Evolutionary conservation across 2,329 filamentous ascomycete species (phyloP).

Genomic region (Apiospora phragmitis): DNA sequence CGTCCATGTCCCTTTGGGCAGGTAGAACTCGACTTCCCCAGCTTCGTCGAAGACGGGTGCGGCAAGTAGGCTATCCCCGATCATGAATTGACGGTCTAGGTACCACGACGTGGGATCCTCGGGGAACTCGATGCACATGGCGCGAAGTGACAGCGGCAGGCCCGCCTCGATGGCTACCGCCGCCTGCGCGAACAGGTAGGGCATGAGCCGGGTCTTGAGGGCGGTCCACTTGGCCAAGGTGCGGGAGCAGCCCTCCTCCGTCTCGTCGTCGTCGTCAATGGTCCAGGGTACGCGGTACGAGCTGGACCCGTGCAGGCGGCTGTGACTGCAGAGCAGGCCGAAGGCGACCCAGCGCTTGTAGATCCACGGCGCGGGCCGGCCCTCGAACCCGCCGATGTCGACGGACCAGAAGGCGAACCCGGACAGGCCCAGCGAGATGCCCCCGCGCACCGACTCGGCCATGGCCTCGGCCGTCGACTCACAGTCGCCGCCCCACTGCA

Average conservation of each 20-base stretch:
- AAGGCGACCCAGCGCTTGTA: constrained; percentile 82
- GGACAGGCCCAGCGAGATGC: constrained; percentile 61
- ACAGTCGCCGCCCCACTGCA: constrained; percentile 75
- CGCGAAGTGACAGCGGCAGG: constrained; percentile 61
- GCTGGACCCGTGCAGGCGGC: constrained; percentile 67
- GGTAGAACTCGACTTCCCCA: constrained; percentile 66
- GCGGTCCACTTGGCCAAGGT: constrained; percentile 48
- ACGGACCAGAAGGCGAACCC: constrained; percentile 70
- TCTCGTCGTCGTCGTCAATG: constrained; percentile 63
- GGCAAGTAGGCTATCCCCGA: constrained; percentile 64
- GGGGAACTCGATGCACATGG: constrained; percentile 70
- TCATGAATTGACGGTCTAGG: constrained; percentile 72
- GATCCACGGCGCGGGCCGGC: constrained; percentile 64
- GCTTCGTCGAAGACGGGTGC: constrained; percentile 69
- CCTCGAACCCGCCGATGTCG: constrained; percentile 74
- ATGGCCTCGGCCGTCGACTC: constrained; percentile 73
- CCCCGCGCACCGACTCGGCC: constrained; percentile 69
- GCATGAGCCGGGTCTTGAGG: constrained; percentile 54
- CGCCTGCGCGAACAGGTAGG: constrained; percentile 50
- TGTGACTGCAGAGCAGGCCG: constrained; percentile 69
- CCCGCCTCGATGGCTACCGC: constrained; percentile 46
- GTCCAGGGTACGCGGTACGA: constrained; percentile 77
- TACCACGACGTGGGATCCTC: constrained; percentile 68
- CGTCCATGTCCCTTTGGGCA: constrained; percentile 51
- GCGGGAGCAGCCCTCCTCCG: constrained; percentile 54